These are phyloP conservation scores for Turritis glabra DNA, from an alignment of 345 rosid species.

Conservation along the genomic window DNA sequence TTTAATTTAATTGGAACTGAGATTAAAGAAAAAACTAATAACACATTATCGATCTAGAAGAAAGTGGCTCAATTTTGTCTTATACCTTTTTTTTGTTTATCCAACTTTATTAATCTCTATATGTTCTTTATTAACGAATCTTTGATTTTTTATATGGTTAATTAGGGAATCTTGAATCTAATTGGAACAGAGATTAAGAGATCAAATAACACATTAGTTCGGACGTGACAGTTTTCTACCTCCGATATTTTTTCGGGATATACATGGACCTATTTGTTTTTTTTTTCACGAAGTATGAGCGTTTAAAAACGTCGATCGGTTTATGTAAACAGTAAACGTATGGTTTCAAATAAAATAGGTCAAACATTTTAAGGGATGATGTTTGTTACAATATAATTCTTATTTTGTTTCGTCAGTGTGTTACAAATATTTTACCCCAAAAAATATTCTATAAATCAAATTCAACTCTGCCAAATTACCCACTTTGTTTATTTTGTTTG, in stretches of 20 bases:
- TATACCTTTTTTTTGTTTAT: background rate
- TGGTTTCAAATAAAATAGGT: no score
- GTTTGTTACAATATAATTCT: background rate
- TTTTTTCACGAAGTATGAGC: background rate
- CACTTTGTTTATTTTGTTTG: background rate
- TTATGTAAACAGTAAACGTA: background rate
- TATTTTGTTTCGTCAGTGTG: background rate
- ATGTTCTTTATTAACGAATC: background rate
- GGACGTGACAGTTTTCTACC: background rate
- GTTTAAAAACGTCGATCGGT: background rate
- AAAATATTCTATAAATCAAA: background rate
- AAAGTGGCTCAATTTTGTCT: constrained; percentile 5
- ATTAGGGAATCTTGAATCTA: background rate
- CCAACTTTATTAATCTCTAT: background rate
- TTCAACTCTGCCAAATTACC: background rate
- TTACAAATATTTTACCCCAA: background rate
- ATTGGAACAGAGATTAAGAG: constrained; percentile 5
- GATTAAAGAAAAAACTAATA: background rate
- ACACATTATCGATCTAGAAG: background rate
- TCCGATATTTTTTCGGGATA: background rate
- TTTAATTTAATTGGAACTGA: background rate
- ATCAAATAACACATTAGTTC: background rate
- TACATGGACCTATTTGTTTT: background rate
- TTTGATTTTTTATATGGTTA: background rate
- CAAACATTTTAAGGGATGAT: no score